Conservation (phyloP, 306 rosid species). For the Purshia tridentata region DNA sequence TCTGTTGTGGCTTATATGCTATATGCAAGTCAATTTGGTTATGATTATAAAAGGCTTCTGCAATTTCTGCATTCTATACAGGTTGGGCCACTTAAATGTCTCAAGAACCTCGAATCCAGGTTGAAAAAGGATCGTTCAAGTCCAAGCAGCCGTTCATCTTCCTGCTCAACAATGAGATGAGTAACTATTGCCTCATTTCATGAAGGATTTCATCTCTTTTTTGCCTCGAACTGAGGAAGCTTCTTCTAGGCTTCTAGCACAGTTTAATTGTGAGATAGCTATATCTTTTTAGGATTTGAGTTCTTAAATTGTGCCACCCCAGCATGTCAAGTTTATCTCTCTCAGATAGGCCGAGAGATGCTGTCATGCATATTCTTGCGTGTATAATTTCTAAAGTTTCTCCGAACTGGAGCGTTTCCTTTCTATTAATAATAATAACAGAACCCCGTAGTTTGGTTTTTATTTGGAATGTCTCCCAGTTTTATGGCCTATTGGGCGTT, state of each 20-base stretch:
- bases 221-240: not conserved
- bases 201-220: not conserved
- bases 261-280: not conserved
- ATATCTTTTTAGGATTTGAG: not conserved
- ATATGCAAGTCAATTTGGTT: not conserved
- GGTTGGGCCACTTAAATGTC: conserved; percentile 66
- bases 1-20: too few relatives aligned
- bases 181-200: not conserved
- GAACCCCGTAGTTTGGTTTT: not conserved
- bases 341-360: not conserved
- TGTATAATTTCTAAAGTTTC: not conserved
- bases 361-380: not conserved
- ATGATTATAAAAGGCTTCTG: not conserved
- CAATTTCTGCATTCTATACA: conserved; percentile 35
- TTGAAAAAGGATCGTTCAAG: conserved; percentile 49
- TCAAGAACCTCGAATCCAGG: conserved; percentile 67
- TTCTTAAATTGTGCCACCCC: not conserved
- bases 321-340: not conserved
- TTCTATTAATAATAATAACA: not conserved
- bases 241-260: not conserved
- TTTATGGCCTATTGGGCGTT: not conserved
- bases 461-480: conserved; percentile 1
- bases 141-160: conserved; percentile 42
- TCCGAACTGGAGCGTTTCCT: not conserved
- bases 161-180: conserved; percentile 44